Evolutionary conservation across 2,329 filamentous ascomycete species (phyloP).

Genomic region (Trichoderma endophyticum): DNA sequence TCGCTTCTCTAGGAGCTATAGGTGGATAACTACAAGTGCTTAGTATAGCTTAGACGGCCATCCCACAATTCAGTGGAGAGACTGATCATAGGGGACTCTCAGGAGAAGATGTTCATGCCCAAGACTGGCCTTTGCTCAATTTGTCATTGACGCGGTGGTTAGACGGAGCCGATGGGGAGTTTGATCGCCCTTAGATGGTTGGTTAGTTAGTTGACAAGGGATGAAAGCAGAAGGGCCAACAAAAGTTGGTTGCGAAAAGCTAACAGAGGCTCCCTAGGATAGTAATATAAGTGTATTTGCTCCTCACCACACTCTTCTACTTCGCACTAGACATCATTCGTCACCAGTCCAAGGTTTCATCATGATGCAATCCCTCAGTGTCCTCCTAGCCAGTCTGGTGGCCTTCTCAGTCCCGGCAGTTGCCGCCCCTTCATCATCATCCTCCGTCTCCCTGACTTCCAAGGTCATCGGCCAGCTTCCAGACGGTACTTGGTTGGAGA

Average conservation of each 20-base stretch:
- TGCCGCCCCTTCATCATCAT: neutral
- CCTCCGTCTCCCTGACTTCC: no score
- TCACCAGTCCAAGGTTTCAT: neutral
- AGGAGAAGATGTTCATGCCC: neutral
- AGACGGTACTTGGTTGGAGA: neutral
- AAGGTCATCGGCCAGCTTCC: neutral
- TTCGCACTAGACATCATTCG: neutral
- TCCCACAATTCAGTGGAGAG: neutral
- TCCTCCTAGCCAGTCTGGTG: neutral
- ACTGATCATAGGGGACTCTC: neutral
- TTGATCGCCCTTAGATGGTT: neutral
- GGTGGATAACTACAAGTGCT: neutral
- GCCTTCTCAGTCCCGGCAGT: neutral
- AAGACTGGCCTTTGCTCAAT: neutral
- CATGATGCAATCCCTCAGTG: neutral
- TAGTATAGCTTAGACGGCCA: neutral
- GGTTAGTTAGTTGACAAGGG: neutral
- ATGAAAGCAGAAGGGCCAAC: neutral
- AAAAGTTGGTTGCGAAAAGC: neutral
- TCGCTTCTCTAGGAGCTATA: neutral
- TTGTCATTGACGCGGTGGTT: neutral
- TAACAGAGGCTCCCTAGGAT: neutral
- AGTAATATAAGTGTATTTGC: neutral
- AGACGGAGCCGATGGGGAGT: neutral
- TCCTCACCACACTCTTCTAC: accelerated